A percentile compares a stretch with the other conserved stretches of the same genome.
phyloP scores from a whole-genome alignment of 352 stramenopile species.

The Globisporangium rhizosaccharum region DNA sequence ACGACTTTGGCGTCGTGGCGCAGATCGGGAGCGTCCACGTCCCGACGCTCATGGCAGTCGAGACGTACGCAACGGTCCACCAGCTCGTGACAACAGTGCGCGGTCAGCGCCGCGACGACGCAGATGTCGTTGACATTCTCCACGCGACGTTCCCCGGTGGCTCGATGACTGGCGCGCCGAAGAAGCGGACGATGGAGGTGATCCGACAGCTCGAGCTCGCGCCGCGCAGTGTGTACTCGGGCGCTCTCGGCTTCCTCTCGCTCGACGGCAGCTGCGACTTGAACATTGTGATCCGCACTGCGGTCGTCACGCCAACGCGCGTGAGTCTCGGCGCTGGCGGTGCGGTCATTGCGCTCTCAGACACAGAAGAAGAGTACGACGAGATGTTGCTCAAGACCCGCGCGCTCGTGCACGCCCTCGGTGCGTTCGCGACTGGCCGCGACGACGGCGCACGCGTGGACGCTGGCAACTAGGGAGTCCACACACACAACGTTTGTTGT shows the following conservation, averaged over 20 bases:
- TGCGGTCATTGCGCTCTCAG: constrained; percentile 93
- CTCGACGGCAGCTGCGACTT: constrained; percentile 94
- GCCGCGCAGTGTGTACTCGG: constrained; percentile 93
- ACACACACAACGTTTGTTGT: neutral
- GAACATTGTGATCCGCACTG: constrained; percentile 97
- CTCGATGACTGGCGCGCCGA: constrained; percentile 97
- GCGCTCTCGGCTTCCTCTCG: constrained; percentile 93
- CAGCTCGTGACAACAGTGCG: constrained; percentile 96
- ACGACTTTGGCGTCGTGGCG: constrained; percentile 94
- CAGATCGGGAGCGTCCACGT: constrained; percentile 90
- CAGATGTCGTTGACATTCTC: constrained; percentile 88
- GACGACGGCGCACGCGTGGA: constrained; percentile 25
- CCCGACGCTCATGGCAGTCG: constrained; percentile 91
- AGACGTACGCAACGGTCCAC: constrained; percentile 96
- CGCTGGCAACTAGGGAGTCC: neutral
- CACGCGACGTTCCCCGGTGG: constrained; percentile 94
- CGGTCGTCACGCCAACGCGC: constrained; percentile 78
- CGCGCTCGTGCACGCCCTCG: constrained; percentile 57
- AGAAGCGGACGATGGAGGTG: constrained; percentile 95
- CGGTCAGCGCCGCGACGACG: constrained; percentile 45
- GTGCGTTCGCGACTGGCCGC: constrained; percentile 44
- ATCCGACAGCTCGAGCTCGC: constrained; percentile 89
- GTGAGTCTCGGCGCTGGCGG: constrained; percentile 92
- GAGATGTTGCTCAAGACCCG: constrained; percentile 91
- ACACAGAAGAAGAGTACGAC: constrained; percentile 91